Conservation (phyloP, 805 yeast species). For the Brettanomyces anomalus region DNA sequence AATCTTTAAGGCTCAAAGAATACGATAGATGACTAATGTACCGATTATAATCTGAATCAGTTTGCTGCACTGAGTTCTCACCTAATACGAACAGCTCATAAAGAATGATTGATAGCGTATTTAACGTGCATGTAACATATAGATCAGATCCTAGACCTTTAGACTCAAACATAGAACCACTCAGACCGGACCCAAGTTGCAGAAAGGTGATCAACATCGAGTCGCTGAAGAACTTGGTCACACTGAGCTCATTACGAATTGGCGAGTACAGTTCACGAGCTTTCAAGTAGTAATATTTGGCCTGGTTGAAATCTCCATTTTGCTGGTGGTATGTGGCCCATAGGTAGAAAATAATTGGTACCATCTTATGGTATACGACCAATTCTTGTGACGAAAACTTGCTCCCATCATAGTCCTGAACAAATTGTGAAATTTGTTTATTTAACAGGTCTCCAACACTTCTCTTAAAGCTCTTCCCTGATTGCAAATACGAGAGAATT, state of each 20-base stretch:
- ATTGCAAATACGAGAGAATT: slow-evolving; percentile 28
- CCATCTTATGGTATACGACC: slow-evolving; percentile 26
- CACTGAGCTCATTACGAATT: slow-evolving; percentile 11
- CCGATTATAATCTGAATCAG: slow-evolving; percentile 12
- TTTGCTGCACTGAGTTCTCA: slow-evolving; percentile 11
- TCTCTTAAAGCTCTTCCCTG: not conserved
- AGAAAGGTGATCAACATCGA: slow-evolving; percentile 12
- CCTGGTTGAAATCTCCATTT: slow-evolving; percentile 26
- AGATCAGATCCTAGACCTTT: slow-evolving; percentile 16
- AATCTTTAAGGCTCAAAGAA: slow-evolving; percentile 13
- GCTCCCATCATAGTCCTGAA: slow-evolving; percentile 28
- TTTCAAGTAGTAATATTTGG: slow-evolving; percentile 32
- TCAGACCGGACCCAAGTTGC: slow-evolving; percentile 17
- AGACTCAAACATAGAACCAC: slow-evolving; percentile 15
- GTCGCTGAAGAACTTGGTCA: slow-evolving; percentile 17
- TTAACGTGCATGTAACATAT: slow-evolving; percentile 16
- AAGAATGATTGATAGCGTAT: slow-evolving; percentile 14
- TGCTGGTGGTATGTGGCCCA: slow-evolving; percentile 32
- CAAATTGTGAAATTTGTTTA: slow-evolving; percentile 22
- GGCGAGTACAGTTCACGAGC: slow-evolving; percentile 21
- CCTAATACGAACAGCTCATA: slow-evolving; percentile 12
- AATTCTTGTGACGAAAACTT: slow-evolving; percentile 31
- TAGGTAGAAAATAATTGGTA: slow-evolving; percentile 31
- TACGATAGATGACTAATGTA: slow-evolving; percentile 14
- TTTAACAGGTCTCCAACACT: not conserved